phyloP scores from a whole-genome alignment of 306 rosid species.

The Chamaecrista fasciculata region DNA sequence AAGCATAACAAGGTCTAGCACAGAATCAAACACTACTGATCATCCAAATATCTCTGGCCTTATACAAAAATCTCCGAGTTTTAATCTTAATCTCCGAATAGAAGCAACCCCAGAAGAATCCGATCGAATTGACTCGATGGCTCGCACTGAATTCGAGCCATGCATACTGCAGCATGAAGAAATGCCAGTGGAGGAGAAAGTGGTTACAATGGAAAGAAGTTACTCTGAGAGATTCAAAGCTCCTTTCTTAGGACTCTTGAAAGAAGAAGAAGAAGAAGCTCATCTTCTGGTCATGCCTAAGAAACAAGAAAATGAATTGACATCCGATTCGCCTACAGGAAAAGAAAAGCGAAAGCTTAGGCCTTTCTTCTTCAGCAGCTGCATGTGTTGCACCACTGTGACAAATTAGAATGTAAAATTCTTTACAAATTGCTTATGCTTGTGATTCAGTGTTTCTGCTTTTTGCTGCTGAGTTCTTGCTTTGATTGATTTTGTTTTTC shows the following conservation, averaged over 20 bases:
- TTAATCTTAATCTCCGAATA: slow-evolving; percentile 57
- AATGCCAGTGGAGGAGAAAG: slow-evolving; percentile 52
- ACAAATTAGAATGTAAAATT: slow-evolving; percentile 33
- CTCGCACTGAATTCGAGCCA: slow-evolving; percentile 24
- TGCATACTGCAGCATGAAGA: slow-evolving; percentile 24
- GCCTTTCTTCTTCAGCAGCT: slow-evolving; percentile 65
- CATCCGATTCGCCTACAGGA: slow-evolving; percentile 43
- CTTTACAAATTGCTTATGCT: slow-evolving; percentile 1
- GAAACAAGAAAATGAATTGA: slow-evolving; percentile 37
- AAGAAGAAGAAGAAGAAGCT: slow-evolving; percentile 62
- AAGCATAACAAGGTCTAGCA: slow-evolving; percentile 55
- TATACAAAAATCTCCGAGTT: slow-evolving; percentile 83
- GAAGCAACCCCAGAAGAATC: slow-evolving; percentile 51
- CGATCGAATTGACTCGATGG: slow-evolving; percentile 41
- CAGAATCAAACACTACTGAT: slow-evolving; percentile 65
- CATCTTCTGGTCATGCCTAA: slow-evolving; percentile 36
- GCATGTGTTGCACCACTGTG: slow-evolving; percentile 81
- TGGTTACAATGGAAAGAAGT: slow-evolving; percentile 62
- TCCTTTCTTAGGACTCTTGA: slow-evolving; percentile 48
- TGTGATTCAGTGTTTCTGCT: background rate
- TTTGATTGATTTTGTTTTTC: slow-evolving; percentile 22
- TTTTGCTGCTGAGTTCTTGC: slow-evolving; percentile 26
- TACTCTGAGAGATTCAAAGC: slow-evolving; percentile 51
- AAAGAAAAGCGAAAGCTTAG: slow-evolving; percentile 53
- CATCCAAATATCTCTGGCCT: slow-evolving; percentile 34